A percentile compares a stretch with the other conserved stretches of the same genome.
Conservation (phyloP, 148 eudicot species). For the Cornus controversa region DNA sequence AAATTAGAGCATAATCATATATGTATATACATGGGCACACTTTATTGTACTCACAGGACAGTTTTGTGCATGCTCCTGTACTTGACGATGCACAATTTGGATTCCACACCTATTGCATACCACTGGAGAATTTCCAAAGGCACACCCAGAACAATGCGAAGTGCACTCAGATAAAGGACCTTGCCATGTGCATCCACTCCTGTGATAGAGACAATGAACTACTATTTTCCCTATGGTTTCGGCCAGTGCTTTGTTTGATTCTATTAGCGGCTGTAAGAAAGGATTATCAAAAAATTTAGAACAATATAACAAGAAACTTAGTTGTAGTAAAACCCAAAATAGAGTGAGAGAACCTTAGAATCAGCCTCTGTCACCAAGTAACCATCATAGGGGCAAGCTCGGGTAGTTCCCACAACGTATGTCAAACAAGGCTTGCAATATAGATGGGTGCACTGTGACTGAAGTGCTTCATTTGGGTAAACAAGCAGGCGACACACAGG, state of each 20-base stretch:
- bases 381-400: slow-evolving; percentile 94
- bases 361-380: slow-evolving; percentile 86
- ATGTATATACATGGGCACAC: slow-evolving; percentile 13
- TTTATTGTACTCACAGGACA: slow-evolving; percentile 59
- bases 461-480: slow-evolving; percentile 88
- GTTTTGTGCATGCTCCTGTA: slow-evolving; percentile 80
- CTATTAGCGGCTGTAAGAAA: slow-evolving; percentile 65
- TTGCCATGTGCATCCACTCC: slow-evolving; percentile 83
- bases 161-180: slow-evolving; percentile 59
- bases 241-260: slow-evolving; percentile 68
- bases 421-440: slow-evolving; percentile 89
- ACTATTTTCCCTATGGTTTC: slow-evolving; percentile 60
- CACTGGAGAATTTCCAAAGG: slow-evolving; percentile 67
- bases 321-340: slow-evolving; percentile 1
- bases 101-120: slow-evolving; percentile 68
- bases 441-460: slow-evolving; percentile 84
- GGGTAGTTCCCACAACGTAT: slow-evolving; percentile 69
- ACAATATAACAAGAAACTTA: not conserved
- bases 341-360: slow-evolving; percentile 55
- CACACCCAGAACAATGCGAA: slow-evolving; percentile 60
- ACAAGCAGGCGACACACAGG: slow-evolving; percentile 93
- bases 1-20: not conserved
- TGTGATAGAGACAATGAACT: slow-evolving; percentile 64
- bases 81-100: slow-evolving; percentile 74
- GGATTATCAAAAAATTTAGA: slow-evolving; percentile 10